A percentile compares a stretch with the other conserved stretches of the same genome.
These are phyloP conservation scores for Astrephomene gubernaculifera DNA, from an alignment of 139 green algal species.

Conservation along the genomic window DNA sequence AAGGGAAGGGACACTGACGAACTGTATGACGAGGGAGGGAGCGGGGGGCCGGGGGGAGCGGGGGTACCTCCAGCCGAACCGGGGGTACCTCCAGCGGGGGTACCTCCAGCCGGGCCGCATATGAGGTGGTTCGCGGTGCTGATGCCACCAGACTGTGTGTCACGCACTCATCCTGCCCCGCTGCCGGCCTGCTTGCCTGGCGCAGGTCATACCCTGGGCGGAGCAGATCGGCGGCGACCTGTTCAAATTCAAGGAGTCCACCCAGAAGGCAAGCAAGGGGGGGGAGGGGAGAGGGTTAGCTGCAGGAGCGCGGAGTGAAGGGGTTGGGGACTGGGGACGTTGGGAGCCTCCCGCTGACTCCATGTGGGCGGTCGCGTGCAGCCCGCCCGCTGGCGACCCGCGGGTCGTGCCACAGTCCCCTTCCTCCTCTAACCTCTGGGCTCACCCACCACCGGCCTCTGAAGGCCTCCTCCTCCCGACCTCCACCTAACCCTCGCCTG, in stretches of 20 bases:
- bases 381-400: neutral
- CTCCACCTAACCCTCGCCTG: neutral
- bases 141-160: neutral
- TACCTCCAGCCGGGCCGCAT: neutral
- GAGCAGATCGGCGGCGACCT: constrained; percentile 19
- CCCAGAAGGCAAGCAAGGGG: neutral
- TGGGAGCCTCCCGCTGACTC: neutral
- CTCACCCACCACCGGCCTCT: neutral
- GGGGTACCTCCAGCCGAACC: neutral
- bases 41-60: neutral
- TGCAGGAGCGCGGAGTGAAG: neutral
- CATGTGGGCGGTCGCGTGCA: neutral
- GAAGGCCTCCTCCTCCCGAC: neutral
- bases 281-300: neutral
- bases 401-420: neutral
- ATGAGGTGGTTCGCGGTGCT: neutral
- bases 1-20: neutral
- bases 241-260: constrained; percentile 9
- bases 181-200: neutral
- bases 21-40: neutral
- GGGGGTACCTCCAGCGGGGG: neutral
- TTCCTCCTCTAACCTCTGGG: neutral
- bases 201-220: constrained; percentile 26
- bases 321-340: neutral
- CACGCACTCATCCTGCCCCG: neutral